Evolutionary conservation across 1,284 basidiomycete species (phyloP).

Genomic region (Macrocystidia cucumis): DNA sequence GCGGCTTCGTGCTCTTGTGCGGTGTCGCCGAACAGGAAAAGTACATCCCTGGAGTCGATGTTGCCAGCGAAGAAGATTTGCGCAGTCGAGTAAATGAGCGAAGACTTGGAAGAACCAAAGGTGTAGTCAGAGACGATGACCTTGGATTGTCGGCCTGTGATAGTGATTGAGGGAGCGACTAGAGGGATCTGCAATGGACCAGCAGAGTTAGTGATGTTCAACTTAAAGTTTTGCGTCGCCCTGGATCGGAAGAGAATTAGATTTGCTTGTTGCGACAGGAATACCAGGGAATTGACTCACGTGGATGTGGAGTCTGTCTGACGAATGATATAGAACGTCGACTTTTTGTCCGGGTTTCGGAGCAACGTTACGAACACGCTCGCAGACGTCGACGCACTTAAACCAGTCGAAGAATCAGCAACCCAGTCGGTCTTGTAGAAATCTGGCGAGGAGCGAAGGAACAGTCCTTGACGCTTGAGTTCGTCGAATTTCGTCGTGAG

Average conservation of each 20-base stretch:
- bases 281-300: conserved; percentile 28
- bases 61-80: conserved; percentile 57
- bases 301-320: conserved; percentile 60
- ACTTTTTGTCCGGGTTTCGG: conserved; percentile 53
- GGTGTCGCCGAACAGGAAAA: conserved; percentile 60
- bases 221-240: conserved; percentile 39
- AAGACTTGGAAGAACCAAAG: conserved; percentile 48
- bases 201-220: conserved; percentile 45
- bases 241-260: conserved; percentile 21
- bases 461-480: conserved; percentile 67
- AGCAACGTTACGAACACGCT: conserved; percentile 57
- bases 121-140: conserved; percentile 60
- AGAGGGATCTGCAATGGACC: conserved; percentile 48
- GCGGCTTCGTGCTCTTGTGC: conserved; percentile 54
- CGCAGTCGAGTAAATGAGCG: conserved; percentile 58
- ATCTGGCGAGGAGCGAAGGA: conserved; percentile 65
- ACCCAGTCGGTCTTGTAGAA: conserved; percentile 75
- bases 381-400: conserved; percentile 38
- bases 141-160: conserved; percentile 64
- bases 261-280: not conserved
- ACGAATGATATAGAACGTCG: conserved; percentile 65
- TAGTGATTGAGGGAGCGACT: conserved; percentile 41
- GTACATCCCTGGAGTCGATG: conserved; percentile 59
- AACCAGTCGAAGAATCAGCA: conserved; percentile 48
- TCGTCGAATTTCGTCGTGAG: conserved; percentile 65